Percentiles rank a stretch among this genome's conserved stretches.
Conservation (phyloP, 495 filamentous ascomycete species). For the Hypoxylon crocopeplum region DNA sequence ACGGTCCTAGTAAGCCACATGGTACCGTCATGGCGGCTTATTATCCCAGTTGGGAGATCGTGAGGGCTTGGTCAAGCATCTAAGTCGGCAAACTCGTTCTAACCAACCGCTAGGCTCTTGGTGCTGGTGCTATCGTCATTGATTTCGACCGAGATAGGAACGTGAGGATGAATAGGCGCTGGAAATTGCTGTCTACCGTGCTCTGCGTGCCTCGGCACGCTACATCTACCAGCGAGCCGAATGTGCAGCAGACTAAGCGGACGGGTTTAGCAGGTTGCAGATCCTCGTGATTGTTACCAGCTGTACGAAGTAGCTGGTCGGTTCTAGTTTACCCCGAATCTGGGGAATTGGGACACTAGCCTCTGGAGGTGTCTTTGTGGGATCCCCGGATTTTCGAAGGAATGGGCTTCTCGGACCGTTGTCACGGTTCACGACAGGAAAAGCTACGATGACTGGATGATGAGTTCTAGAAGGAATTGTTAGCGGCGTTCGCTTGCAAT, state of each 20-base stretch:
- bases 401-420: slow-evolving; percentile 25
- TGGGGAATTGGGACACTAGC: slow-evolving; percentile 22
- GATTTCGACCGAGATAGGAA: slow-evolving; percentile 9
- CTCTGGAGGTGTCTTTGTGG: slow-evolving; percentile 11
- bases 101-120: slow-evolving; percentile 3
- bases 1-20: slow-evolving; percentile 22
- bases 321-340: slow-evolving; percentile 25
- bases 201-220: slow-evolving; percentile 4
- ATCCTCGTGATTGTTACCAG: slow-evolving; percentile 17
- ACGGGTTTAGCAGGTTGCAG: not conserved
- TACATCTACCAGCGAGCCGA: no score
- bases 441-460: not conserved
- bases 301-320: not conserved
- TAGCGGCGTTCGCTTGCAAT: slow-evolving; percentile 13
- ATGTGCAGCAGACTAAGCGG: no score
- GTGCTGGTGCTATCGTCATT: slow-evolving; percentile 6
- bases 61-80: slow-evolving; percentile 6
- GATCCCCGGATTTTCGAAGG: slow-evolving; percentile 17
- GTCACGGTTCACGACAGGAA: slow-evolving; percentile 9
- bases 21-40: slow-evolving; percentile 9
- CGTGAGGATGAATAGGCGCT: no score
- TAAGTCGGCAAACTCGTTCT: slow-evolving; percentile 6
- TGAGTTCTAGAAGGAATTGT: slow-evolving; percentile 6
- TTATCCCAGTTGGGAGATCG: slow-evolving; percentile 29
- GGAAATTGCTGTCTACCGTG: no score